Evolutionary conservation across 2,329 filamentous ascomycete species (phyloP), one percentile per base, ranked within the genome.

Genomic region (Berkeleyomyces rouxiae): DNA sequence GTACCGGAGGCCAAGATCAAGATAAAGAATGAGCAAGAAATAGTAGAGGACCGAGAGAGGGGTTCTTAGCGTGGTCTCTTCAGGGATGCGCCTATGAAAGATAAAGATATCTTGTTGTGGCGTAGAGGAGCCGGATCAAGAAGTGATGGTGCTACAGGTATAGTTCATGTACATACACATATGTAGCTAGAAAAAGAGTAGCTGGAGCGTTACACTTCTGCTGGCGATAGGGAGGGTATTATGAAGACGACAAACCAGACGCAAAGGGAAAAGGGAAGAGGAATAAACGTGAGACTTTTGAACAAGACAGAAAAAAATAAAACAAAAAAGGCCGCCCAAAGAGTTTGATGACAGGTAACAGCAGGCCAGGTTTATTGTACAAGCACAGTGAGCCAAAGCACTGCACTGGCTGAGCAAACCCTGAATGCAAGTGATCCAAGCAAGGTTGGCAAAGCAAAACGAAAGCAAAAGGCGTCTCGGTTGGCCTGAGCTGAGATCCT

Each of bases 401-500:
- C 51, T 46, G 61, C 61, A 57, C 51, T 46, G 61, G 58, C 53
- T 53, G 16, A 51, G 59, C 47, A 44, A 58, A 55, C 53, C 55
- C 43, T 55, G 44, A 55, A 63, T 40, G 47, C 61, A 53, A 61
- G 46, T 49, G 44, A 63, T 63, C 43, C 55, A 46, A 59, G 43
- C 58, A 47, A 60, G 58, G 47, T 44, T 43, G 31, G 46, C 36
- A 36, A 43, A 33, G 46, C 39, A 58, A 57, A 40, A 49, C 13
- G 46, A 60, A 43, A 60, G 33, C 44, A 60, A 49, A 60, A 60
- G 40, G 51, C 60, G 42, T 53, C 31, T 43, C 59, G 13, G 51
- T 55, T 62, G 40, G 58, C 33, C 58, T 59, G 58, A 46, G 58
- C 42, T 58, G 40, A 62, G 60, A 62, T 62, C 60, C 60, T 62